phyloP scores from a whole-genome alignment of 305 asterid species.

The Nicotiana rustica region DNA sequence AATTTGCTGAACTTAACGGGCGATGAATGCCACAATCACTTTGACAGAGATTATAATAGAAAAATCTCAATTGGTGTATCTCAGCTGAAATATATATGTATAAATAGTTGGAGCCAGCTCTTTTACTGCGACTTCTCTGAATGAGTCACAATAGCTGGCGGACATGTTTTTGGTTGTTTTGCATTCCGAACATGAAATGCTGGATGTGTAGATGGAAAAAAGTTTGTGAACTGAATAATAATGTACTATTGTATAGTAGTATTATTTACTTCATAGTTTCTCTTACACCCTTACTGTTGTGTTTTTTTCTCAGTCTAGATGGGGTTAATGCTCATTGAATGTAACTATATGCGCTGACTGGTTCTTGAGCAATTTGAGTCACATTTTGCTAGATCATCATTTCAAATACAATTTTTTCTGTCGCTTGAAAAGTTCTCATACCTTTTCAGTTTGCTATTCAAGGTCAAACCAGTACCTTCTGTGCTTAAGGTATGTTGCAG shows the following conservation, averaged over 20 bases:
- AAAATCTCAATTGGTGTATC: slow-evolving; percentile 8
- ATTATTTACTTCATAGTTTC: slow-evolving; percentile 16
- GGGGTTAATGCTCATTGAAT: background rate
- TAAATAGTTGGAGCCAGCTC: slow-evolving; percentile 26
- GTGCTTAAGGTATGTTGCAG: background rate
- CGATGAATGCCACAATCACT: slow-evolving; percentile 45
- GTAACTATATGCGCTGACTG: background rate
- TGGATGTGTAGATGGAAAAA: slow-evolving; percentile 17
- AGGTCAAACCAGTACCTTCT: background rate
- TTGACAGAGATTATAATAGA: background rate
- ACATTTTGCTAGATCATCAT: background rate
- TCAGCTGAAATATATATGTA: slow-evolving; percentile 19
- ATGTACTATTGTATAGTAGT: slow-evolving; percentile 27
- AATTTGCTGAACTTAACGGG: slow-evolving; percentile 72
- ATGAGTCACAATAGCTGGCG: slow-evolving; percentile 13
- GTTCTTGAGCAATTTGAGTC: background rate
- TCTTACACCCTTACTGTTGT: background rate
- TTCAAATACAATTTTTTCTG: background rate
- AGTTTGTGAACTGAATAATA: background rate
- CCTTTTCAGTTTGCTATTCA: background rate
- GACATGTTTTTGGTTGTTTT: slow-evolving; percentile 26
- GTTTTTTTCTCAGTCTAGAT: background rate
- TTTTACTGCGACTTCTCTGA: too few species aligned
- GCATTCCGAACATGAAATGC: slow-evolving; percentile 14
- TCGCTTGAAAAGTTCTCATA: background rate